A percentile compares a stretch with the other conserved stretches of the same genome.
These are phyloP conservation scores for Dictyostelium capitatum DNA, from an alignment of 78 protist genomes.

Conservation along the genomic window DNA sequence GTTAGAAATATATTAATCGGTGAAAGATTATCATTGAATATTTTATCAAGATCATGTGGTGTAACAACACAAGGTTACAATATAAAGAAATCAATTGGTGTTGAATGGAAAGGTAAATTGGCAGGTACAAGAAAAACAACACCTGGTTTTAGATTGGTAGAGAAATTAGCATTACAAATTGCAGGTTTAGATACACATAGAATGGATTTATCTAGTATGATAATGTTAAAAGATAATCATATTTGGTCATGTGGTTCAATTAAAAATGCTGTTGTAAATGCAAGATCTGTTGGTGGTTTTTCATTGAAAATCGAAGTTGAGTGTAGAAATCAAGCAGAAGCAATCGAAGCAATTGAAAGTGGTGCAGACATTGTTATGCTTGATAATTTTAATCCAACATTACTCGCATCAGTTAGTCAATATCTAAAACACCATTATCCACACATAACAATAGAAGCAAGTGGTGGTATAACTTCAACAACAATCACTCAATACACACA, in stretches of 20 bases:
- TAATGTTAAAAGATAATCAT: conserved; percentile 94
- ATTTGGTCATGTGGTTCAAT: conserved; percentile 91
- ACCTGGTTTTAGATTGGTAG: conserved; percentile 95
- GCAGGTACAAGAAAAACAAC: conserved; percentile 98
- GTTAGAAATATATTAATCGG: conserved; percentile 90
- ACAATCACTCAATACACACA: conserved; percentile 74
- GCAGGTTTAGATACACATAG: conserved; percentile 97
- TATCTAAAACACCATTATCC: conserved; percentile 83
- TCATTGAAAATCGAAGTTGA: conserved; percentile 95
- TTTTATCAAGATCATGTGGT: conserved; percentile 91
- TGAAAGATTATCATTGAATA: conserved; percentile 94
- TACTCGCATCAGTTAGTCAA: neutral
- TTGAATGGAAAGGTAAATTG: conserved; percentile 77
- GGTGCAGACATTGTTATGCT: conserved; percentile 97
- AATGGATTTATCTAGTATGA: conserved; percentile 94
- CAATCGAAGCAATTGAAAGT: conserved; percentile 83
- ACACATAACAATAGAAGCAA: conserved; percentile 90
- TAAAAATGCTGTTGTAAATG: conserved; percentile 88
- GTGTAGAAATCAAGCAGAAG: conserved; percentile 86
- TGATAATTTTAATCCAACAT: conserved; percentile 90
- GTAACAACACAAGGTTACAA: conserved; percentile 85
- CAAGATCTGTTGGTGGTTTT: conserved; percentile 92
- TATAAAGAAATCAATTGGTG: neutral
- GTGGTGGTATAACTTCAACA: conserved; percentile 93
- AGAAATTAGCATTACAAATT: conserved; percentile 93